Percentiles rank a stretch among this genome's conserved stretches.
These are phyloP conservation scores for Penicillium paneum DNA, from an alignment of 2,329 filamentous ascomycete genomes.

Conservation along the genomic window DNA sequence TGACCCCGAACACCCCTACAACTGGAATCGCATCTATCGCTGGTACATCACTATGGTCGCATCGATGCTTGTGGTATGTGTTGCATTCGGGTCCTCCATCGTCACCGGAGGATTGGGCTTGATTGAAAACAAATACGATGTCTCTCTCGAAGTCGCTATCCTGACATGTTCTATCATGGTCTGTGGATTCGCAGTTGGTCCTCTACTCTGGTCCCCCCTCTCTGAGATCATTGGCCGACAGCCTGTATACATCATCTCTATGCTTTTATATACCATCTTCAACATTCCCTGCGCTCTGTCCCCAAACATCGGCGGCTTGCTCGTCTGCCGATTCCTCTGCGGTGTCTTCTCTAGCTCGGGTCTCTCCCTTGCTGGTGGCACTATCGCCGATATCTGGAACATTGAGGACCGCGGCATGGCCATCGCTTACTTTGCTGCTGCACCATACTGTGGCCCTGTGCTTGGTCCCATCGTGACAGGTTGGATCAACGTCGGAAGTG, in stretches of 20 bases:
- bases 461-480: slow-evolving; percentile 71
- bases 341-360: slow-evolving; percentile 33
- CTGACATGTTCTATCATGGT: slow-evolving; percentile 72
- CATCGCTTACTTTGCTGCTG: slow-evolving; percentile 76
- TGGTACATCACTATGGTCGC: slow-evolving; percentile 83
- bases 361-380: slow-evolving; percentile 29
- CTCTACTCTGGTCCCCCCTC: slow-evolving; percentile 31
- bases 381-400: slow-evolving; percentile 63
- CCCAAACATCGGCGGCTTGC: slow-evolving; percentile 30
- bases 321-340: slow-evolving; percentile 29
- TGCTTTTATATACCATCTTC: slow-evolving; percentile 34
- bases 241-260: slow-evolving; percentile 34
- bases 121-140: slow-evolving; percentile 60
- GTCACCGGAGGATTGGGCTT: slow-evolving; percentile 70
- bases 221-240: slow-evolving; percentile 34
- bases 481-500: slow-evolving; percentile 54
- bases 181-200: slow-evolving; percentile 65
- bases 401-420: slow-evolving; percentile 76
- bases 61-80: slow-evolving; percentile 66
- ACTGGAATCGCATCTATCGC: slow-evolving; percentile 70
- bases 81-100: slow-evolving; percentile 66
- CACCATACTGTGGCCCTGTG: slow-evolving; percentile 74
- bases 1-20: slow-evolving; percentile 73
- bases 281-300: slow-evolving; percentile 36
- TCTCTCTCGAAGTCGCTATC: slow-evolving; percentile 69